Evolutionary conservation across 805 yeast species (phyloP).

Genomic region (Dipodascopsis tothii): DNA sequence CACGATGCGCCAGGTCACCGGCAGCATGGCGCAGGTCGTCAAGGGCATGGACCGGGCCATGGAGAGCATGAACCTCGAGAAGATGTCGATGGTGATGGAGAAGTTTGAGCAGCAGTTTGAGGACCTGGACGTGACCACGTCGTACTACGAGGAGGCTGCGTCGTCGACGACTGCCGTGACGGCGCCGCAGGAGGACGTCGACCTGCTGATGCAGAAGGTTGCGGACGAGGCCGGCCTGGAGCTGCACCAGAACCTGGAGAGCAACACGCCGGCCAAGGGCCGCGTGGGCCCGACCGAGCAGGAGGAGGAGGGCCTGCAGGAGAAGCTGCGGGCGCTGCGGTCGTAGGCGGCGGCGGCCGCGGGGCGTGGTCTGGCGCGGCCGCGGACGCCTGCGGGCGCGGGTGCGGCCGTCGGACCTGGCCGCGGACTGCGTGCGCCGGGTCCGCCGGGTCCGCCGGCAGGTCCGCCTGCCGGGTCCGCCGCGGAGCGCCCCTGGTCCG

Average conservation of each 20-base stretch:
- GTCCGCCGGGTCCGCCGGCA: no score
- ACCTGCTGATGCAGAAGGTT: slow-evolving; percentile 77
- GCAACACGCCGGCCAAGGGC: slow-evolving; percentile 47
- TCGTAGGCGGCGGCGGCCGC: slow-evolving; percentile 11
- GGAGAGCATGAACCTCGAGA: slow-evolving; percentile 90
- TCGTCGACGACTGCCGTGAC: slow-evolving; percentile 78
- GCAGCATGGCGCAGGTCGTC: slow-evolving; percentile 87
- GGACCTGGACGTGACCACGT: slow-evolving; percentile 87
- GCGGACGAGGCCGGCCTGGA: slow-evolving; percentile 98
- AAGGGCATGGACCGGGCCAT: slow-evolving; percentile 94
- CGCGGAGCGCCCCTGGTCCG: no score
- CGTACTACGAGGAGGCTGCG: slow-evolving; percentile 87
- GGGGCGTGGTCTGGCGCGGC: no score
- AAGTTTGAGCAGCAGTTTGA: slow-evolving; percentile 94
- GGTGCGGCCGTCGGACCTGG: no score
- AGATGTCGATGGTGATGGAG: slow-evolving; percentile 91
- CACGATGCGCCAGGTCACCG: slow-evolving; percentile 90
- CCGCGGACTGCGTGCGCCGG: no score
- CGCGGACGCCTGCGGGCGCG: no score
- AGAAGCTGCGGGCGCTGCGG: slow-evolving; percentile 80
- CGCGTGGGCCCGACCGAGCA: slow-evolving; percentile 42
- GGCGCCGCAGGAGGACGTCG: slow-evolving; percentile 94
- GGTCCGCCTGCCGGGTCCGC: no score
- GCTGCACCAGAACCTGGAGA: slow-evolving; percentile 67
- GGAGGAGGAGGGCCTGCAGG: slow-evolving; percentile 82